Evolutionary conservation across 768 basidiomycete genomes (phyloP).

Genomic region (Auriscalpium orientale): DNA sequence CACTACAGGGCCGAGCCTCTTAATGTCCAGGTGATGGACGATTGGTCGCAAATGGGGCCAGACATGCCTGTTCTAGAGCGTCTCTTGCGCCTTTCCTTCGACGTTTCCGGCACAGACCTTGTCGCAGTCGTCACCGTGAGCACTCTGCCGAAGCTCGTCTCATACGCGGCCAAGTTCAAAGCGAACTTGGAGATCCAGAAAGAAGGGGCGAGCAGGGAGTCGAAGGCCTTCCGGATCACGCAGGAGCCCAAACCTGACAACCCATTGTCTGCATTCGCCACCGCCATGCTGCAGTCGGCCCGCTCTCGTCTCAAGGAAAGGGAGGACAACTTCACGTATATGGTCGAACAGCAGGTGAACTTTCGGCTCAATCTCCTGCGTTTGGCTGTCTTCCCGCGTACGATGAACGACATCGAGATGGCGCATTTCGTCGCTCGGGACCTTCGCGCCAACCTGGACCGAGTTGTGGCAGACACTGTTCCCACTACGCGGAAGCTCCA

Average conservation of each 20-base stretch:
- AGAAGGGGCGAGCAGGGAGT: conserved; percentile 72
- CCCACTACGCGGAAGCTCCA: conserved; percentile 58
- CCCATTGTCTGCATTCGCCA: conserved; percentile 77
- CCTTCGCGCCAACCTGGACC: conserved; percentile 64
- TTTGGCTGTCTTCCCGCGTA: conserved; percentile 70
- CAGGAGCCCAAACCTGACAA: conserved; percentile 71
- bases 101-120: conserved; percentile 62
- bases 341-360: conserved; percentile 68
- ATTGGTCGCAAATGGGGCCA: conserved; percentile 58
- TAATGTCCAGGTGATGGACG: conserved; percentile 66
- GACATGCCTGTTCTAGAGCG: conserved; percentile 34
- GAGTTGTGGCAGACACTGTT: conserved; percentile 42
- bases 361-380: conserved; percentile 58
- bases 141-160: conserved; percentile 70
- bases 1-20: conserved; percentile 66
- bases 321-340: conserved; percentile 49
- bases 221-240: conserved; percentile 66
- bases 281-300: conserved; percentile 74
- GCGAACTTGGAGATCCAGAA: conserved; percentile 65
- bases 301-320: conserved; percentile 63
- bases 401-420: conserved; percentile 69
- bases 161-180: conserved; percentile 68
- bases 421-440: conserved; percentile 66
- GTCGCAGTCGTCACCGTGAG: conserved; percentile 61
- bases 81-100: conserved; percentile 69